Conservation (phyloP, 495 filamentous ascomycete species). For the Hyphodiscus hymeniophilus region DNA sequence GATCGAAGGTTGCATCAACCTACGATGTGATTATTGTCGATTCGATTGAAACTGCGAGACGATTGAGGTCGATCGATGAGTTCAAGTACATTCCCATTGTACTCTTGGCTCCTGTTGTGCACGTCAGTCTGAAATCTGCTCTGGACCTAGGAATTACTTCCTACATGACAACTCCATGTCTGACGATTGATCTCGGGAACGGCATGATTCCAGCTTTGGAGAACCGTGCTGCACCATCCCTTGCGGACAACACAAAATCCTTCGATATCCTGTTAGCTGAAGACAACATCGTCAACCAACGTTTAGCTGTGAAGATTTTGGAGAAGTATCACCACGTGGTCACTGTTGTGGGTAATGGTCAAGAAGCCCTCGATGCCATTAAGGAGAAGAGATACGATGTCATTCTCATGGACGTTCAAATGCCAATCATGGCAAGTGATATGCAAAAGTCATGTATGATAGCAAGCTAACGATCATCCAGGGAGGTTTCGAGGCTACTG, state of each 20-base stretch:
- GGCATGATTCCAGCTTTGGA: constrained; percentile 97
- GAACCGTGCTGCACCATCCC: constrained; percentile 82
- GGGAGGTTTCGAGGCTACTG: constrained; percentile 97
- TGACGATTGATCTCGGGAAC: constrained; percentile 92
- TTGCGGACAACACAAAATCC: constrained; percentile 88
- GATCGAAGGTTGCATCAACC: constrained; percentile 46
- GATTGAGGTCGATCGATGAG: constrained; percentile 77
- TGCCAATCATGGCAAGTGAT: constrained; percentile 84
- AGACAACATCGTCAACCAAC: constrained; percentile 97
- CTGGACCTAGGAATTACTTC: constrained; percentile 94
- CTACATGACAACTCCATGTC: constrained; percentile 97
- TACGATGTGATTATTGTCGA: constrained; percentile 99
- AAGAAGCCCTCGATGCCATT: constrained; percentile 84
- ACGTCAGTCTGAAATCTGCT: constrained; percentile 88
- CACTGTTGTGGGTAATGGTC: constrained; percentile 90
- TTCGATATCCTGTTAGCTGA: constrained; percentile 96
- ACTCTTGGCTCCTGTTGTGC: constrained; percentile 81
- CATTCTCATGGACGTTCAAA: constrained; percentile 98
- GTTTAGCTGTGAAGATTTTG: constrained; percentile 91
- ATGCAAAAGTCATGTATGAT: background rate
- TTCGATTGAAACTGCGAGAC: constrained; percentile 80
- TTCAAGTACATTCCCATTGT: constrained; percentile 98
- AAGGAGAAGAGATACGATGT: constrained; percentile 90
- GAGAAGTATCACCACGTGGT: constrained; percentile 97
- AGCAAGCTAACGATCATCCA: constrained; percentile 24